phyloP scores from a whole-genome alignment of 495 filamentous ascomycete genomes.

The Amorphotheca resinae region DNA sequence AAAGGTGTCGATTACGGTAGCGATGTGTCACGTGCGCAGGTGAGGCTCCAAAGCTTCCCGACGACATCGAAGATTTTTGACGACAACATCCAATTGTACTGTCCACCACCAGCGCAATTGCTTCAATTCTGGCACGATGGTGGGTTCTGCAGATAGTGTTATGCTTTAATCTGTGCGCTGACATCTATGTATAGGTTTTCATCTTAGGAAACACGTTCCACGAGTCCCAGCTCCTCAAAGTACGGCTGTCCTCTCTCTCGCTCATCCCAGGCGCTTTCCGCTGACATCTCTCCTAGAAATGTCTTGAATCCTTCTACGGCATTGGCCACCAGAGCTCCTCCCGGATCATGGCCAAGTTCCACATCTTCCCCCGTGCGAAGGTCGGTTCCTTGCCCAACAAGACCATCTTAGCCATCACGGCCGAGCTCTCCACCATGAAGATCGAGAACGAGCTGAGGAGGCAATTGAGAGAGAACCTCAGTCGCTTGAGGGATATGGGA shows the following conservation, averaged over 20 bases:
- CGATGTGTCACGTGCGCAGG: slow-evolving; percentile 9
- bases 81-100: not conserved
- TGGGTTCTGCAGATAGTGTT: slow-evolving; percentile 12
- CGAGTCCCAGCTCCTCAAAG: slow-evolving; percentile 70
- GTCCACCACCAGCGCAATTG: no score
- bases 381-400: slow-evolving; percentile 57
- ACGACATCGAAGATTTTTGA: slow-evolving; percentile 4
- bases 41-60: slow-evolving; percentile 1
- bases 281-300: slow-evolving; percentile 42
- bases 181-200: slow-evolving; percentile 53
- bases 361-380: slow-evolving; percentile 70
- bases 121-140: slow-evolving; percentile 21
- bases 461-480: slow-evolving; percentile 71
- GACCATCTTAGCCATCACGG: slow-evolving; percentile 65
- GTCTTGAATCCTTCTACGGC: slow-evolving; percentile 81
- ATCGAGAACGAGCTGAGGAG: slow-evolving; percentile 81
- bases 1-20: slow-evolving; percentile 14
- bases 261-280: not conserved
- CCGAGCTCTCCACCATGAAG: slow-evolving; percentile 79
- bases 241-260: slow-evolving; percentile 23
- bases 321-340: slow-evolving; percentile 59
- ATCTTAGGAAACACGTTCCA: slow-evolving; percentile 77
- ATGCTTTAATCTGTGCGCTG: not conserved
- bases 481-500: slow-evolving; percentile 78
- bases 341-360: slow-evolving; percentile 71